These are phyloP conservation scores for Phytopythium delawarense DNA, from an alignment of 352 stramenopile genomes.

Conservation along the genomic window DNA sequence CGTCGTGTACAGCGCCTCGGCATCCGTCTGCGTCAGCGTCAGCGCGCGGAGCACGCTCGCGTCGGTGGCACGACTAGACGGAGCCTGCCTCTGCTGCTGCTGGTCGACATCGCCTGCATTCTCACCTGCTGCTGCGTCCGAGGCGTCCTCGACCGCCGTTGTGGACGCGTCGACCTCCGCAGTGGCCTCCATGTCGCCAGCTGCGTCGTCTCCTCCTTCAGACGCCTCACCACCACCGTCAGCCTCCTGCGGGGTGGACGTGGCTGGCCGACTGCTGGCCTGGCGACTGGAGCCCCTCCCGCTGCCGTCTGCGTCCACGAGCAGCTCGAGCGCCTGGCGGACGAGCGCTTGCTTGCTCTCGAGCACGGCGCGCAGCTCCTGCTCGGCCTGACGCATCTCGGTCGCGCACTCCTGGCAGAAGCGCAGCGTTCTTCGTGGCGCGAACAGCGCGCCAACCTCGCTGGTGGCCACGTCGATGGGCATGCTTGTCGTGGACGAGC, in stretches of 20 bases:
- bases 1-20: constrained; percentile 71
- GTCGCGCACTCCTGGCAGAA: constrained; percentile 75
- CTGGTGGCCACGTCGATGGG: background rate
- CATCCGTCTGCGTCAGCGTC: constrained; percentile 58
- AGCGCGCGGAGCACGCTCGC: constrained; percentile 47
- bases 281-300: constrained; percentile 5
- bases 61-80: constrained; percentile 11
- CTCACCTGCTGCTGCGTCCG: background rate
- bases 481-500: constrained; percentile 37
- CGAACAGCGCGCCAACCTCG: background rate
- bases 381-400: constrained; percentile 65
- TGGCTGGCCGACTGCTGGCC: constrained; percentile 9
- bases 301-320: constrained; percentile 9
- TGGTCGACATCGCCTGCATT: background rate
- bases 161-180: background rate
- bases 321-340: constrained; percentile 33
- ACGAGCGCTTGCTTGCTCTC: constrained; percentile 64
- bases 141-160: background rate
- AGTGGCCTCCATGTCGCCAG: background rate
- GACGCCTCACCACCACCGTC: background rate
- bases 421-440: constrained; percentile 29
- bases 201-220: background rate
- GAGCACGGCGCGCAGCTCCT: constrained; percentile 56
- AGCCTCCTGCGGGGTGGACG: background rate
- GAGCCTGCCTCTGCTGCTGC: constrained; percentile 5